Evolutionary conservation across 768 basidiomycete species (phyloP).

Genomic region (Baorangia bicolor): DNA sequence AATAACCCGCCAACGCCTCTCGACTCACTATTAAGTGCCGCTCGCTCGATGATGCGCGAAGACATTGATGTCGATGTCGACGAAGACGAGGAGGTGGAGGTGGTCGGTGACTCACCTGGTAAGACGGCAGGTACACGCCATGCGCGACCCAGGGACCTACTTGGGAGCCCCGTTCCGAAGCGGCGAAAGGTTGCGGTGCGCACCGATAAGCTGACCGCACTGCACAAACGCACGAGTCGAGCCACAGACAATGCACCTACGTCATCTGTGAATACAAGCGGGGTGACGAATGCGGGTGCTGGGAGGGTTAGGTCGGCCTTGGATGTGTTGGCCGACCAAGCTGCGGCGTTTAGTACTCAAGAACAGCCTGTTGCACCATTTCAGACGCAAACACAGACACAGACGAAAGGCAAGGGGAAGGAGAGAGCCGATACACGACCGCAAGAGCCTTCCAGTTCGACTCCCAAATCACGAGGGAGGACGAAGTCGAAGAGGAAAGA

Average conservation of each 20-base stretch:
- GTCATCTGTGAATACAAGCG: conserved; percentile 1
- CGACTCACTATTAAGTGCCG: conserved; percentile 61
- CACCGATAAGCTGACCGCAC: conserved; percentile 8
- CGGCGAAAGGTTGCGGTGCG: conserved; percentile 30
- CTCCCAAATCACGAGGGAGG: conserved; percentile 9
- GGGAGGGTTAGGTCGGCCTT: conserved; percentile 50
- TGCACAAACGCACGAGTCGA: conserved; percentile 3
- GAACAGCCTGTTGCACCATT: conserved; percentile 18
- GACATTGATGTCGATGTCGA: conserved; percentile 30
- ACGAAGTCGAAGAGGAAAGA: conserved; percentile 9
- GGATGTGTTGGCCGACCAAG: conserved; percentile 75
- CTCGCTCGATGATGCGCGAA: conserved; percentile 53
- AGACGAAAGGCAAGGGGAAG: conserved; percentile 23
- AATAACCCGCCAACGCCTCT: conserved; percentile 46
- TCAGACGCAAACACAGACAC: neutral
- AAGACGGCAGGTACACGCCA: conserved; percentile 30
- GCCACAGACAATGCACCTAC: neutral
- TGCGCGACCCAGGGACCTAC: conserved; percentile 19
- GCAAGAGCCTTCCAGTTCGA: conserved; percentile 1
- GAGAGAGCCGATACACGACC: conserved; percentile 8
- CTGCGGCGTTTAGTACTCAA: conserved; percentile 51
- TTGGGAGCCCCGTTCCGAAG: conserved; percentile 41
- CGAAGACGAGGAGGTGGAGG: conserved; percentile 32
- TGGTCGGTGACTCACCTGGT: conserved; percentile 20
- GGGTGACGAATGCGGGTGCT: neutral